Evolutionary conservation across 139 green algal species (phyloP), one percentile per base, ranked within the genome.

Genomic region (Chlamydomonas asymmetrica): DNA sequence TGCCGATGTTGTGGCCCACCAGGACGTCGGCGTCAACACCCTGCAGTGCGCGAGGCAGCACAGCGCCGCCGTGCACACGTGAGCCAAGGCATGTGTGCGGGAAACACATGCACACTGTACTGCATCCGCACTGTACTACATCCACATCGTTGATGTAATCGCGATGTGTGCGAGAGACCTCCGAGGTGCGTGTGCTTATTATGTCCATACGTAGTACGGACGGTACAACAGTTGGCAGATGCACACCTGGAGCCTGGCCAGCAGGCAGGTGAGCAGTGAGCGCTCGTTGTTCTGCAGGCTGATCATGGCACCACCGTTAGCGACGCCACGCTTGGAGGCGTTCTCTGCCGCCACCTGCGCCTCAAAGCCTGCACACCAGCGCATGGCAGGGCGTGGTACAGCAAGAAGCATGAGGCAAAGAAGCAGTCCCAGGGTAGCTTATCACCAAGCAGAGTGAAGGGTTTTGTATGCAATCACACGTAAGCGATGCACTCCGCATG

Each of bases 161-260:
- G 79, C 99, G 83, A 50, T 96, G 90, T 50, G 94, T 84, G 62
- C 99, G 87, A 52, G 99, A 88, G 23, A 98, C 71, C 64, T 92
- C 87, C 54, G 99, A 83, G 76, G 99, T 93, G 50, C 94, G 97
- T 13, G 82, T 91, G 4, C 85, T 78, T 62, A 99, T 88, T 88
- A 99, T 98, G 90, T 99, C 96, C 7, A 96, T 96, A 35, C 98
- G 91, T n/a, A 98, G 74, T 64, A 98, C 92, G 81, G 99, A 96
- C 6, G 92, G 82, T 73, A 99, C 96, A 22, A 99, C 68, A 1
- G 59, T 45, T 31, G 77, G 67, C 34, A 0, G 29, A 22, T 43
- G 5, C 49, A 27, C 56, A 85, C 66, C 62, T 88, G 74, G 71
- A 99, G 75, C 29, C 84, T 84, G 0, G 91, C 91, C 63, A 99